Conservation (phyloP, 139 green algal species). For the Nannochloris sp. region DNA sequence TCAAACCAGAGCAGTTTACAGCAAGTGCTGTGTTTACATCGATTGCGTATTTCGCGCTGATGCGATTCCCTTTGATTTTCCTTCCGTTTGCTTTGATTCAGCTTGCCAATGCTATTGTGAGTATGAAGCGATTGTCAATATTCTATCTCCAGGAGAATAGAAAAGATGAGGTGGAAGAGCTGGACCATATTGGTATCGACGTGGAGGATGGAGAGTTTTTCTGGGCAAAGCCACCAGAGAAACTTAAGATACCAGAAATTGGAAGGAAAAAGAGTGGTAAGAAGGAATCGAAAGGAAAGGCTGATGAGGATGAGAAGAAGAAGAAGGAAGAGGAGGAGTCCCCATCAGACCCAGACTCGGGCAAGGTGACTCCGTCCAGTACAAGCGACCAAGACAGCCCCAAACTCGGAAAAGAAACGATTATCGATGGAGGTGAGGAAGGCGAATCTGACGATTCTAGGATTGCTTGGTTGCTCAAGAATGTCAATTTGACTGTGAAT, state of each 20-base stretch:
- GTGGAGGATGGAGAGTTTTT: constrained; percentile 32
- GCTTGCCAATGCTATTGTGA: constrained; percentile 44
- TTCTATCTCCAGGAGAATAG: constrained; percentile 48
- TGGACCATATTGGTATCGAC: constrained; percentile 19
- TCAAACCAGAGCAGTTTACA: constrained; percentile 34
- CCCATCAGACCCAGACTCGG: background rate
- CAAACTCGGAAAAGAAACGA: background rate
- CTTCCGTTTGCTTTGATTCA: constrained; percentile 68
- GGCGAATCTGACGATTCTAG: constrained; percentile 10
- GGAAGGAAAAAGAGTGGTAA: constrained; percentile 18
- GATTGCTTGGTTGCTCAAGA: constrained; percentile 35
- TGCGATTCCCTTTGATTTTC: constrained; percentile 88
- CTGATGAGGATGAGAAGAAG: background rate
- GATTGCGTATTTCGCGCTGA: constrained; percentile 82
- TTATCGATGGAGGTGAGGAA: constrained; percentile 4
- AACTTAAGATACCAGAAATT: background rate
- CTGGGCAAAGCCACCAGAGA: constrained; percentile 23
- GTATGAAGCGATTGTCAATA: constrained; percentile 33
- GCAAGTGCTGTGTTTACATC: constrained; percentile 70
- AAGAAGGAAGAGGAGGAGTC: background rate
- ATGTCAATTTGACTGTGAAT: constrained; percentile 46
- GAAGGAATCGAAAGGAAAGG: constrained; percentile 4
- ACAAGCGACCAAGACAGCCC: background rate
- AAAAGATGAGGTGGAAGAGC: constrained; percentile 24
- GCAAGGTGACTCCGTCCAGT: background rate